These are phyloP conservation scores for Trypanosomatidae sp. DNA, from an alignment of 208 protist species.

Conservation along the genomic window DNA sequence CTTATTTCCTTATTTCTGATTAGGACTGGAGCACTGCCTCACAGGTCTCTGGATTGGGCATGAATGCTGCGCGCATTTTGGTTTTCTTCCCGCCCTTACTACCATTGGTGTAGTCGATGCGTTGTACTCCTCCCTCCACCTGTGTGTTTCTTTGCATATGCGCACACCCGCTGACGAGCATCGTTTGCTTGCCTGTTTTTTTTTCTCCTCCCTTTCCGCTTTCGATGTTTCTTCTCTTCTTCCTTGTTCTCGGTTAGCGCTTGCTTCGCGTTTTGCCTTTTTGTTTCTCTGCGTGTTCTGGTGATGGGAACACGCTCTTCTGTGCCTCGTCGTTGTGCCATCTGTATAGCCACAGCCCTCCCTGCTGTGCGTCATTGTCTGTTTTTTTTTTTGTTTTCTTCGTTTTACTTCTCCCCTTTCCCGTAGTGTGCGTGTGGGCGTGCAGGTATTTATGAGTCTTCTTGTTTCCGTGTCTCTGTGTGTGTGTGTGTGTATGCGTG, in stretches of 20 bases:
- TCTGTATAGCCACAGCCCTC: neutral
- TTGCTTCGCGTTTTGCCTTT: too few relatives aligned
- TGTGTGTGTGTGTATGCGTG: slow-evolving; percentile 1
- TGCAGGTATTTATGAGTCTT: neutral
- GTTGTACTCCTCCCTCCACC: neutral
- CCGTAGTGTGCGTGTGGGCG: neutral
- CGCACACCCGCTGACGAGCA: neutral
- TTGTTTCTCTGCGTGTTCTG: neutral
- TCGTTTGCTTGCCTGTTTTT: neutral
- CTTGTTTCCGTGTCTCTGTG: neutral
- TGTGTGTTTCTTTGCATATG: neutral
- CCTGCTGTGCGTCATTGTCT: neutral
- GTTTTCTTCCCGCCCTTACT: neutral
- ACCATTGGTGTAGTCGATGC: neutral
- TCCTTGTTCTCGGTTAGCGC: neutral
- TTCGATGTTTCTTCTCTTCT: neutral
- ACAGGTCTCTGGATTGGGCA: neutral
- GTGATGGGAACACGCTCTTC: neutral
- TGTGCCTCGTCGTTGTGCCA: neutral
- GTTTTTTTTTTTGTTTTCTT: neutral
- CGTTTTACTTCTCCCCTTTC: neutral
- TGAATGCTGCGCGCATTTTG: neutral
- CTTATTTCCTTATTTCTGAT: neutral
- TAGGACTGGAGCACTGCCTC: neutral
- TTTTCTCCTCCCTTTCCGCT: neutral